phyloP scores from a whole-genome alignment of 768 basidiomycete species.

The Tricholoma flavovirens region DNA sequence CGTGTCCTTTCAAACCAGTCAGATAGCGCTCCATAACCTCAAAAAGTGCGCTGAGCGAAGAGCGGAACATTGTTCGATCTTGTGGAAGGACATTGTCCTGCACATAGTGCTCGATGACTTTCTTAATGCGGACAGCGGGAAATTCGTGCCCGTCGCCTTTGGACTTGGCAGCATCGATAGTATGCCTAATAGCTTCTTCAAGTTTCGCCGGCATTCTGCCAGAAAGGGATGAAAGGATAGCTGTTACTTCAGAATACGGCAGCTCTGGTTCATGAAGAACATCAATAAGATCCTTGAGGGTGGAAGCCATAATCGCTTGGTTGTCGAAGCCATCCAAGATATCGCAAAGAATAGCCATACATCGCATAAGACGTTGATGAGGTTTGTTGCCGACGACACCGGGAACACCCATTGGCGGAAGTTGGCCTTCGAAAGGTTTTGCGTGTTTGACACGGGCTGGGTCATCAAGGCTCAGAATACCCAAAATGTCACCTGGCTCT shows the following conservation, averaged over 20 bases:
- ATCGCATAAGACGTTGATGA: slow-evolving; percentile 76
- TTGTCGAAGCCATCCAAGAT: slow-evolving; percentile 97
- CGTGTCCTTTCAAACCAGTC: slow-evolving; percentile 82
- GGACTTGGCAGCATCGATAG: slow-evolving; percentile 69
- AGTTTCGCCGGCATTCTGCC: slow-evolving; percentile 92
- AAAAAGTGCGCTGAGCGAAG: slow-evolving; percentile 62
- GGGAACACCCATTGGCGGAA: slow-evolving; percentile 83
- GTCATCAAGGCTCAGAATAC: slow-evolving; percentile 94
- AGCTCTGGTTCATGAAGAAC: slow-evolving; percentile 82
- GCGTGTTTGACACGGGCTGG: slow-evolving; percentile 96
- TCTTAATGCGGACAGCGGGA: slow-evolving; percentile 82
- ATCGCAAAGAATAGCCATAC: slow-evolving; percentile 74
- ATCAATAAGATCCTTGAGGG: slow-evolving; percentile 80
- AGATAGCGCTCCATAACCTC: slow-evolving; percentile 76
- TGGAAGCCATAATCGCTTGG: slow-evolving; percentile 81
- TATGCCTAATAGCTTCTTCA: slow-evolving; percentile 76
- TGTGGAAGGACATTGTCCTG: slow-evolving; percentile 75
- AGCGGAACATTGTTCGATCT: slow-evolving; percentile 76
- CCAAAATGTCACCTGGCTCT: slow-evolving; percentile 95
- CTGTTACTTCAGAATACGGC: slow-evolving; percentile 79
- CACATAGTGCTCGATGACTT: slow-evolving; percentile 79
- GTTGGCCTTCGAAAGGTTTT: slow-evolving; percentile 94
- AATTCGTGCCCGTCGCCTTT: slow-evolving; percentile 80
- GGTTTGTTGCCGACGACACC: slow-evolving; percentile 84
- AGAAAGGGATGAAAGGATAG: slow-evolving; percentile 82